These are phyloP conservation scores for Tetragonia tetragonoides DNA, from an alignment of 148 eudicot genomes.

Conservation along the genomic window DNA sequence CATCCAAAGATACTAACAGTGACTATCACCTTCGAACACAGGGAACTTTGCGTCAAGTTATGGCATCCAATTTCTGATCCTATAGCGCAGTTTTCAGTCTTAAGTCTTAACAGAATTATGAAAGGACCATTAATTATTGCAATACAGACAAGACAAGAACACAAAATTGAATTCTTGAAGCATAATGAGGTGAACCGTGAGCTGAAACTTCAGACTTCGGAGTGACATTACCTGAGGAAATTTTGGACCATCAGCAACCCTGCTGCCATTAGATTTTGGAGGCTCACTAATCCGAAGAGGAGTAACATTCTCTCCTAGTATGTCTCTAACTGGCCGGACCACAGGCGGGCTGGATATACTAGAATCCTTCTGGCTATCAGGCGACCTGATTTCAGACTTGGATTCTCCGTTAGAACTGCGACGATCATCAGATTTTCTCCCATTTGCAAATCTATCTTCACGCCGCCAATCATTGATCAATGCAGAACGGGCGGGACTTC, in stretches of 20 bases:
- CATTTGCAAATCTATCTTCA: conserved; percentile 90
- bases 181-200: neutral
- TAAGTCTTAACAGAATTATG: neutral
- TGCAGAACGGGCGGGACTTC: conserved; percentile 72
- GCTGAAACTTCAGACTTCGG: too few species aligned
- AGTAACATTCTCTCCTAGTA: conserved; percentile 70
- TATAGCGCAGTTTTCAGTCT: neutral
- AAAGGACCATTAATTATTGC: neutral
- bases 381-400: conserved; percentile 65
- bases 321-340: conserved; percentile 80
- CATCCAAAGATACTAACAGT: too few species aligned
- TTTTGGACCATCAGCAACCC: conserved; percentile 40
- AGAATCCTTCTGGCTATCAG: conserved; percentile 60
- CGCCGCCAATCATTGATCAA: conserved; percentile 77
- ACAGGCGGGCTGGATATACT: conserved; percentile 61
- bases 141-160: neutral
- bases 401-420: conserved; percentile 63
- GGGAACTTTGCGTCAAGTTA: neutral
- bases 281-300: conserved; percentile 88
- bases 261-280: conserved; percentile 64
- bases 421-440: conserved; percentile 60
- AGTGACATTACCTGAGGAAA: conserved; percentile 56
- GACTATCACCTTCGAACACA: too few species aligned
- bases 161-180: neutral
- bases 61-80: neutral